Conservation (phyloP, 176 grass and related monocot species). For the Carex parvula region DNA sequence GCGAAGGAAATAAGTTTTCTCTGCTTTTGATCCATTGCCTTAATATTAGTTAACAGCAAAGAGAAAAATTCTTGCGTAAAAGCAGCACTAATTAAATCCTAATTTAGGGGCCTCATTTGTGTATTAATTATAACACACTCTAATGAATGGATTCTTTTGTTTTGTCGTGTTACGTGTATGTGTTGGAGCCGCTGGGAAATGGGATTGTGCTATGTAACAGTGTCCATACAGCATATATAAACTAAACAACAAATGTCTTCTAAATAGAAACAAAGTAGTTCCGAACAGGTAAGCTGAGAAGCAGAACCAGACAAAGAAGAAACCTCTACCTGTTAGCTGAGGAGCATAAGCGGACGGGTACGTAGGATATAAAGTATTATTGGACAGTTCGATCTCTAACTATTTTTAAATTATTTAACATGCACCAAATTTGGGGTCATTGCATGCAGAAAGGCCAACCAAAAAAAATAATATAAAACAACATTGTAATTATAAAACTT, state of each 20-base stretch:
- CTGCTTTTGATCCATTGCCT: neutral
- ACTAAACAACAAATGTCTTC: neutral
- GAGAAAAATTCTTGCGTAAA: neutral
- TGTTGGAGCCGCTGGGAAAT: neutral
- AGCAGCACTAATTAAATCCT: neutral
- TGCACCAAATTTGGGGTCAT: neutral
- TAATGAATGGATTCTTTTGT: slow-evolving; percentile 19
- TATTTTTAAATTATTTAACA: neutral
- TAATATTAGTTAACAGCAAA: neutral
- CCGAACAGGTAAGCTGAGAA: neutral
- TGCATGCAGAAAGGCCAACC: slow-evolving; percentile 19
- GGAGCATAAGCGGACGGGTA: slow-evolving; percentile 9
- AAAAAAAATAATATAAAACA: neutral
- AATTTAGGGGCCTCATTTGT: neutral
- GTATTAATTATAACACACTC: neutral
- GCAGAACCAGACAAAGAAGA: slow-evolving; percentile 10
- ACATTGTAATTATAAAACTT: neutral
- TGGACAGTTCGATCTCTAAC: neutral
- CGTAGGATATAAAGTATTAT: neutral
- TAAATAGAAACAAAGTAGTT: slow-evolving; percentile 13
- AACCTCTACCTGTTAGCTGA: slow-evolving; percentile 1
- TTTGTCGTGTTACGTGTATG: neutral
- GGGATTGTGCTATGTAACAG: neutral
- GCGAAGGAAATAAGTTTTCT: neutral
- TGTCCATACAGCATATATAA: neutral